Evolutionary conservation across 2,329 filamentous ascomycete species (phyloP), one percentile per base, ranked within the genome.

Genomic region (Monosporascus sp.): DNA sequence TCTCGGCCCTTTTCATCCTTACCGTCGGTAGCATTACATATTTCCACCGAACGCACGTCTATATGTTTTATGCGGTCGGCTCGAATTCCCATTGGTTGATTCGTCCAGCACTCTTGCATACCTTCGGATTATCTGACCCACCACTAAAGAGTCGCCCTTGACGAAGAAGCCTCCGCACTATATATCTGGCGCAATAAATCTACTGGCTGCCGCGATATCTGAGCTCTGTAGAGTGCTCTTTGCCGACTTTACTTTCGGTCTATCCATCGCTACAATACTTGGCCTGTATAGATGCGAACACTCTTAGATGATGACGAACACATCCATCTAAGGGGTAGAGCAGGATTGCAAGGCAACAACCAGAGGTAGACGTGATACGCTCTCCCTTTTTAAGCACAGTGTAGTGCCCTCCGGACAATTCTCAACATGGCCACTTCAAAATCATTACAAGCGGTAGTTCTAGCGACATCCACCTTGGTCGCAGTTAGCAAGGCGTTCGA

Each of bases 401-500:
- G 11, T 11, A 35, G 11, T 14, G 31, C 9, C 31, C 9, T 14
- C 31, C 11, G 11, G 9, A 4, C 4, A 14, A 14, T 14, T 3
- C n/a, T 20, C 50, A 50, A 25, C 37, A 62, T 62, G 60, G 54
- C 55, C 46, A 15, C 25, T 8, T 22, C 37, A 38, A 41, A 18
- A 22, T 50, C 50, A 11, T 31, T 50, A 17, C 59, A 48, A 53
- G 48, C 44, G n/a, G 47, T 59, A 25, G 48, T 61, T 52, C 44
- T 60, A 43, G 49, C 57, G 43, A n/a, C 59, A 38, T 50, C 45
- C 27, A 51, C 62, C 47, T 46, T 62, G 22, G 49, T 53, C 3
- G 47, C 51, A 24, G 54, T 54, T 9, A 54, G 56, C 41, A 17
- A 14, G 43, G 57, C 59, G 18, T 62, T 63, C 45, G 37, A 58